Percentiles rank a stretch among this genome's conserved stretches.
These are phyloP conservation scores for Heracleum sosnowskyi DNA, from an alignment of 129 eudicot species.

Conservation along the genomic window DNA sequence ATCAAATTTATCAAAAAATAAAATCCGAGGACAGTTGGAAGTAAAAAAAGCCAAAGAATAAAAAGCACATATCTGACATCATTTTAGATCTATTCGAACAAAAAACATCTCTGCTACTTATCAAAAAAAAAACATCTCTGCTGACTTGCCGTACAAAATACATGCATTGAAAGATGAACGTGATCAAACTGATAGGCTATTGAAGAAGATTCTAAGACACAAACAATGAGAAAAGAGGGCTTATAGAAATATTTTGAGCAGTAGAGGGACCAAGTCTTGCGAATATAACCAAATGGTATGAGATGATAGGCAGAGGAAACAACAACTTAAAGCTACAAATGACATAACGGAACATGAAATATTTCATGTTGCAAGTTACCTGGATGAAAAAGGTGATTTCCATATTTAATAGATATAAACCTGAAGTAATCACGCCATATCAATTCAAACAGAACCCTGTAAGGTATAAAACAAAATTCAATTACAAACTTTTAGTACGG, in stretches of 20 bases:
- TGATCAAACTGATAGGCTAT: not conserved
- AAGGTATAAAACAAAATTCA: conserved; percentile 4
- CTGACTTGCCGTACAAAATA: not conserved
- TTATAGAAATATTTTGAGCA: not conserved
- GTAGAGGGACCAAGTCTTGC: not conserved
- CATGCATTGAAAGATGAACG: not conserved
- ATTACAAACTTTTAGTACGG: not conserved
- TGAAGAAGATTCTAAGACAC: not conserved
- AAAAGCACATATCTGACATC: not conserved
- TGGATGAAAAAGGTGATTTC: conserved; percentile 48
- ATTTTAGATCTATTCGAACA: not conserved
- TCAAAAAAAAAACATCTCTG: not conserved
- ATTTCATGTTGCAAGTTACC: conserved; percentile 32
- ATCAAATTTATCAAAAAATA: not conserved
- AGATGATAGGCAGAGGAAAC: not conserved
- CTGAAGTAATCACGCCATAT: conserved; percentile 79
- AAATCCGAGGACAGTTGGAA: not conserved
- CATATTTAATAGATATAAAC: conserved; percentile 54
- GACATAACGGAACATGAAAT: not conserved
- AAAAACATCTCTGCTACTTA: not conserved
- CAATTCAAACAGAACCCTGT: conserved; percentile 70
- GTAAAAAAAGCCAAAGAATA: not conserved
- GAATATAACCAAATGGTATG: not conserved
- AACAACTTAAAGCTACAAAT: not conserved
- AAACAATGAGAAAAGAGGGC: not conserved